A percentile compares a stretch with the other conserved stretches of the same genome.
Conservation (phyloP, 1,284 basidiomycete species). For the Malassezia furfur region DNA sequence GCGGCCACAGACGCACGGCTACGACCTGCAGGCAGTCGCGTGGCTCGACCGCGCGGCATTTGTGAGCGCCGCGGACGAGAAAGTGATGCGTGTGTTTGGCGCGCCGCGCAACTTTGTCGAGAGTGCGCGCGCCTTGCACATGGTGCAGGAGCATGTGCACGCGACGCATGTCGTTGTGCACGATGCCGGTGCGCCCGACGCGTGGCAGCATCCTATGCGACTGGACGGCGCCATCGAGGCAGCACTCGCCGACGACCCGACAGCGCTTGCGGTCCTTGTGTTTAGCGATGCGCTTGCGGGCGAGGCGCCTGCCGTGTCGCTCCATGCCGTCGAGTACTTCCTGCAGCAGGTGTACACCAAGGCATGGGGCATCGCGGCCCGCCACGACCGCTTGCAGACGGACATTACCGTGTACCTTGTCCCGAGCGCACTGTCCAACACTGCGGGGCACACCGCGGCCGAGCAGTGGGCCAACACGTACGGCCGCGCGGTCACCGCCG, state of each 20-base stretch:
- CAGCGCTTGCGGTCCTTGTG: slow-evolving; percentile 1
- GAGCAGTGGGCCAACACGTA: slow-evolving; percentile 1
- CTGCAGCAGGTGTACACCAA: slow-evolving; percentile 37
- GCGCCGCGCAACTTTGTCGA: slow-evolving; percentile 39
- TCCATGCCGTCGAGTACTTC: slow-evolving; percentile 31
- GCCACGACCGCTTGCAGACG: slow-evolving; percentile 21
- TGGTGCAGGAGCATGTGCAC: not conserved
- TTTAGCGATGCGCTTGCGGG: slow-evolving; percentile 13
- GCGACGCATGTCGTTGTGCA: slow-evolving; percentile 7
- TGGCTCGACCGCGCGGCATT: slow-evolving; percentile 42
- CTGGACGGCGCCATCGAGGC: not conserved
- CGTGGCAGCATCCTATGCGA: not conserved
- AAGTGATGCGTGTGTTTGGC: slow-evolving; percentile 43
- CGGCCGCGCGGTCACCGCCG: not conserved
- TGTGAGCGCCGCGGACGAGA: slow-evolving; percentile 45
- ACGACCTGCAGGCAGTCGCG: slow-evolving; percentile 32
- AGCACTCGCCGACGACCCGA: not conserved
- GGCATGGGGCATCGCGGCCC: slow-evolving; percentile 34
- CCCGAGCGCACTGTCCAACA: slow-evolving; percentile 1
- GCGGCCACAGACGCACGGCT: slow-evolving; percentile 45
- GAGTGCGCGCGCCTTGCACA: slow-evolving; percentile 8
- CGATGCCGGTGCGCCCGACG: not conserved
- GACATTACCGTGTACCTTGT: slow-evolving; percentile 35
- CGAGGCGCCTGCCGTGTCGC: slow-evolving; percentile 2
- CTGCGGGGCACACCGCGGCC: not conserved